Evolutionary conservation across 768 basidiomycete genomes (phyloP), one percentile per base, ranked within the genome.

Genomic region (Cystofilobasidium ferigula): DNA sequence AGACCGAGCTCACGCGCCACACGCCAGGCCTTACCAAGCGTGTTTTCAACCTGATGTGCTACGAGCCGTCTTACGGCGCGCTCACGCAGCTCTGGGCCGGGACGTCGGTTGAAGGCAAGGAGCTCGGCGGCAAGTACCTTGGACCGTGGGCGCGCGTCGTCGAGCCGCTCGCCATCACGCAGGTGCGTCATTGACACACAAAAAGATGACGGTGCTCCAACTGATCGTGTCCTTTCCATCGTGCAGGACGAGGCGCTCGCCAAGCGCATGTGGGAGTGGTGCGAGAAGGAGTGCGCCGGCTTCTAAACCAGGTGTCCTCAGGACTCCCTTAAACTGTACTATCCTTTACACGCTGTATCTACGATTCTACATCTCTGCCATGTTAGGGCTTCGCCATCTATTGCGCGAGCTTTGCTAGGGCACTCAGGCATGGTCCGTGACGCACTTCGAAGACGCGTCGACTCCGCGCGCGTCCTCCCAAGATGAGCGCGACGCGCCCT

Each of bases 1-100:
- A 57, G 28, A 61, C 59, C 28, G 58, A 61, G 10, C 56, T 65
- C 18, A 1, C 34, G 24, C 26, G 58, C 24, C 36, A 42, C 28
- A 42, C 28, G 22, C 43, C 43, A 7, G 7, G 9, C 5, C 8
- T 18, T 24, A 1, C 35, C 9, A 26, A 8, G 24, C 12, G 18
- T 16, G 0, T 22, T 13, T 16, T 53, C 35, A n/a, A 26, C 38
- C 13, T 36, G 14, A 8, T 61, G 8, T 54, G 38, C 28, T 22
- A 45, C 45, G 24, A 35, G 28, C 43, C 47, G 28, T 6, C n/a
- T 62, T 24, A 35, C 12, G 64, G 65, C 34, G 65, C 64, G 10
- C 66, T 69, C 34, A 65, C 68, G 16, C 68, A 70, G 45, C 67
- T 70, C n/a, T 70, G 48, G 47, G 63, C 51, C 32, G 68, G 58